Evolutionary conservation across 2,329 filamentous ascomycete genomes (phyloP), one percentile per base, ranked within the genome.

Genomic region (Colletotrichum abscissum): DNA sequence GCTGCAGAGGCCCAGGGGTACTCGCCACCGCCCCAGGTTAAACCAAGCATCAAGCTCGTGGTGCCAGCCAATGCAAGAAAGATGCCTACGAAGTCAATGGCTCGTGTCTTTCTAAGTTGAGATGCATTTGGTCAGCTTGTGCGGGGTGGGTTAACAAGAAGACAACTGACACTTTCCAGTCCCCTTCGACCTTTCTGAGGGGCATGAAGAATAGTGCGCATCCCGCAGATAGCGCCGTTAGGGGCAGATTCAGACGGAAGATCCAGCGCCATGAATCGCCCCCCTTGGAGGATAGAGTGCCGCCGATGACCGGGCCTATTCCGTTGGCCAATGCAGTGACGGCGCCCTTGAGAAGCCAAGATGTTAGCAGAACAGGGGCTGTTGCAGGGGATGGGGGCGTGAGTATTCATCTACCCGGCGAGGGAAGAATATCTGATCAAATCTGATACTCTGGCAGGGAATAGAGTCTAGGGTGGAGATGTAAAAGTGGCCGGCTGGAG

Each of bases 21-120:
- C 74, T 89, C 84, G 54, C 87, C 87, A 1, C 90, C 91, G 28
- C 89, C 90, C 89, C 90, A 92, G 3, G 88, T 89, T 35, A 90
- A 74, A 0, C 87, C 86, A 0, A 89, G 77, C 68, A 89, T 82
- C 1, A 89, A 76, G 1, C 88, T 79, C 0, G 84, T 82, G 5
- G 87, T 86, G 1, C 84, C 83, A 0, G 80, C 83, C 5, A 89
- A 79, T 7, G 87, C 84, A 0, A 69, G 46, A 14, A 35, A 38
- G 6, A 58, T 57, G 4, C 66, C 66, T 3, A 63, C 19, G 64
- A 88, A 89, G 72, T 89, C 88, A 3, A 90, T 82, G 0, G 87
- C 85, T 65, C 83, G 84, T 6, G 90, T 77, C 63, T 89, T 90
- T 14, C 82, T 82, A 30, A 5, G 1, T 1, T 11, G 56, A 16